These are phyloP conservation scores for Wallacemonas collosoma DNA, from an alignment of 208 protist genomes.

Conservation along the genomic window DNA sequence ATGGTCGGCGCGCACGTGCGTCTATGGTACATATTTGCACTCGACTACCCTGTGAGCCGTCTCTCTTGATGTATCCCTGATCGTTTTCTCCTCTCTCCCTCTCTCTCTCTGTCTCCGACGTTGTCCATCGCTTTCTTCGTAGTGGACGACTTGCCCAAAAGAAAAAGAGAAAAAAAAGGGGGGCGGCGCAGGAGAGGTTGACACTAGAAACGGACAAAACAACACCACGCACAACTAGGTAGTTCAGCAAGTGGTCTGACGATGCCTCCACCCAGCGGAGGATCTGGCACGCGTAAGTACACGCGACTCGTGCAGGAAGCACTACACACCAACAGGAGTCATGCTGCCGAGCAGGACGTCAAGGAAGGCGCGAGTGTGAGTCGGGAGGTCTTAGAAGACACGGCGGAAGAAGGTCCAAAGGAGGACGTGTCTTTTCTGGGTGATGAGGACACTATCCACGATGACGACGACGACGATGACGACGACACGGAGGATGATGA, in stretches of 20 bases:
- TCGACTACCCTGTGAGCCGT: too few species aligned
- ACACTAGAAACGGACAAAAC: neutral
- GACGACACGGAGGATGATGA: constrained; percentile 13
- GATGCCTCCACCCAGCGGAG: neutral
- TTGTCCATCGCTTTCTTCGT: neutral
- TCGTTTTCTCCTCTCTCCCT: neutral
- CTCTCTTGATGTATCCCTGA: too few species aligned
- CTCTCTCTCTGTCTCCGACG: constrained; percentile 2
- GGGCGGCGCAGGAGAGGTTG: too few species aligned
- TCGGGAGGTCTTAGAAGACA: too few species aligned
- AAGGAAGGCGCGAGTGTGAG: too few species aligned
- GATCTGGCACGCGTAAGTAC: neutral
- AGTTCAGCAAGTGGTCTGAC: too few species aligned
- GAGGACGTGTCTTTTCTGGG: neutral
- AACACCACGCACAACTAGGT: neutral
- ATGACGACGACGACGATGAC: constrained; percentile 15
- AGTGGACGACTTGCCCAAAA: too few species aligned
- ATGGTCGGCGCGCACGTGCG: too few species aligned
- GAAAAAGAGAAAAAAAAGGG: too few species aligned
- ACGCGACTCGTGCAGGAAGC: constrained; percentile 8
- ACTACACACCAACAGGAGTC: neutral
- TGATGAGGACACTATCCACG: neutral
- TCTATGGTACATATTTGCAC: too few species aligned
- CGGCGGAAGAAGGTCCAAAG: neutral
- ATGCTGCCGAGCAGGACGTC: neutral